Evolutionary conservation across 1,284 basidiomycete genomes (phyloP).

Genomic region (Papiliotrema fonsecae): DNA sequence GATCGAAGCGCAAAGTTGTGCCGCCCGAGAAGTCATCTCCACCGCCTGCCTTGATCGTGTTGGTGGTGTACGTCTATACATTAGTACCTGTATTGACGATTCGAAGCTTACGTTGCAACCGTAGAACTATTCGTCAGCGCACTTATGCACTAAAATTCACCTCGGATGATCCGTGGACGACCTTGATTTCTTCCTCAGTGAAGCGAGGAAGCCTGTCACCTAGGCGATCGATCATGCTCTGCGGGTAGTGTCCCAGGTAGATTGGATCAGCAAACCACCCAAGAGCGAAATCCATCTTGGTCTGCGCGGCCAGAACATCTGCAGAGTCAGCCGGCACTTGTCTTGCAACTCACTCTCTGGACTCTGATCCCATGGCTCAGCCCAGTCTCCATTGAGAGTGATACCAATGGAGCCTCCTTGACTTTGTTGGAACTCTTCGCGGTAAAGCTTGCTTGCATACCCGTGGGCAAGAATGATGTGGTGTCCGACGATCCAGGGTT

Average conservation of each 20-base stretch:
- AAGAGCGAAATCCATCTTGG: constrained; percentile 61
- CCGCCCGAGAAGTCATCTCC: constrained; percentile 59
- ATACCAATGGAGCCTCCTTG: constrained; percentile 63
- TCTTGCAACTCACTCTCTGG: constrained; percentile 57
- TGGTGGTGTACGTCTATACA: constrained; percentile 63
- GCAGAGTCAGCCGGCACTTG: background rate
- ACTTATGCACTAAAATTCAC: constrained; percentile 46
- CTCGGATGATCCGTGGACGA: constrained; percentile 65
- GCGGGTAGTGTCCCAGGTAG: constrained; percentile 67
- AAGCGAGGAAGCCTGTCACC: constrained; percentile 64
- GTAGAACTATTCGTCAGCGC: constrained; percentile 18
- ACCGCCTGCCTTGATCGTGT: constrained; percentile 54
- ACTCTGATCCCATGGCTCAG: constrained; percentile 61
- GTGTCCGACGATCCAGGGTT: constrained; percentile 71
- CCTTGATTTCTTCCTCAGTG: constrained; percentile 57
- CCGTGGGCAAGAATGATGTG: constrained; percentile 65
- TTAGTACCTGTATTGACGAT: background rate
- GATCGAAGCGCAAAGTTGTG: constrained; percentile 39
- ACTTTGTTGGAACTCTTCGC: constrained; percentile 55
- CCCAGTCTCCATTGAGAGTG: constrained; percentile 68
- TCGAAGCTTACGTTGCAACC: constrained; percentile 19
- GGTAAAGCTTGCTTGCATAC: constrained; percentile 60
- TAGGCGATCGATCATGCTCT: constrained; percentile 58
- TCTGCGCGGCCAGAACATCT: constrained; percentile 63
- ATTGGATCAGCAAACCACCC: constrained; percentile 59